Evolutionary conservation across 1,139 yeast species (phyloP).

Genomic region (Zygosaccharomyces pseudobailii): DNA sequence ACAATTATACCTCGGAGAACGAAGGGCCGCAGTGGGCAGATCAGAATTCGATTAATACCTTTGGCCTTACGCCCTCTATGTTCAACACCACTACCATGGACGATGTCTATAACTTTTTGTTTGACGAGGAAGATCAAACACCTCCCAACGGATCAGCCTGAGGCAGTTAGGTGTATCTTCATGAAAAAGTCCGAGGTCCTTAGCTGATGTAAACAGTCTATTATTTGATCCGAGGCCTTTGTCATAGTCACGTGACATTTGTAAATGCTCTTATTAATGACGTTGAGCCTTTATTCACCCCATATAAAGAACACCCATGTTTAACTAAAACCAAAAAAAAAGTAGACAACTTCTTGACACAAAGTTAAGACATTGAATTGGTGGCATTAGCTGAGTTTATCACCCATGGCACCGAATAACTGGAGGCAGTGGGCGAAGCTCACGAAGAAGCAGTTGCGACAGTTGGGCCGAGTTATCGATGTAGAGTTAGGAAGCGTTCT

Average conservation of each 20-base stretch:
- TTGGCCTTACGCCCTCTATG: slow-evolving; percentile 17
- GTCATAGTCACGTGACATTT: neutral
- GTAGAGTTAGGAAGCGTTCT: slow-evolving; percentile 14
- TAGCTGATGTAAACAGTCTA: neutral
- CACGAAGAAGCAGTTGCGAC: slow-evolving; percentile 17
- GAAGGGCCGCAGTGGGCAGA: slow-evolving; percentile 18
- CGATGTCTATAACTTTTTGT: slow-evolving; percentile 26
- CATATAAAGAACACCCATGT: neutral
- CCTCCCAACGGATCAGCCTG: slow-evolving; percentile 3
- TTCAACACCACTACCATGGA: slow-evolving; percentile 29
- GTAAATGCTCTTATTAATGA: too few relatives aligned
- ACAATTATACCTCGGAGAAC: neutral
- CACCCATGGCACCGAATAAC: slow-evolving; percentile 14
- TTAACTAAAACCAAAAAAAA: neutral
- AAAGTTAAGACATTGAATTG: neutral
- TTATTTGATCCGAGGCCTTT: neutral
- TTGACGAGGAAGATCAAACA: slow-evolving; percentile 19
- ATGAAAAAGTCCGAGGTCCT: neutral
- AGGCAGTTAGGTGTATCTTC: neutral
- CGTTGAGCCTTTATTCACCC: neutral
- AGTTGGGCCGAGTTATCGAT: slow-evolving; percentile 17
- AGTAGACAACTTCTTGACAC: too few relatives aligned
- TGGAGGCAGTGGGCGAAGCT: slow-evolving; percentile 23
- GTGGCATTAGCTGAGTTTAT: neutral
- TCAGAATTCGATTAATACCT: slow-evolving; percentile 16